phyloP scores from a whole-genome alignment of 495 filamentous ascomycete species.

The Penicillium canescens region DNA sequence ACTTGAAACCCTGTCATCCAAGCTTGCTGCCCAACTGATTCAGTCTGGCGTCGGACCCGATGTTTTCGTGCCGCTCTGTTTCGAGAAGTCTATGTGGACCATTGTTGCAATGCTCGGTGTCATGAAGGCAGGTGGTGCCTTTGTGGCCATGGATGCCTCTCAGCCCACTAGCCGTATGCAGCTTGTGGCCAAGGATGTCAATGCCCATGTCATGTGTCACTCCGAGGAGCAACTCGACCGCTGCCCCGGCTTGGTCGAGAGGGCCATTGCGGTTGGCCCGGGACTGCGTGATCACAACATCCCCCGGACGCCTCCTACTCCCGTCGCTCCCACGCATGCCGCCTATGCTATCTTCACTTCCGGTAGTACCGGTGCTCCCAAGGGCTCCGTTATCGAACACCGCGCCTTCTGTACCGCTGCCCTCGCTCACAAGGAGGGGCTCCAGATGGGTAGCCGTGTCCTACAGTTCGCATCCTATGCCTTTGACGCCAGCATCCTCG shows the following conservation, averaged over 20 bases:
- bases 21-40: slow-evolving; percentile 26
- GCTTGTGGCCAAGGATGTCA: slow-evolving; percentile 43
- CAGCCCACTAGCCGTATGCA: slow-evolving; percentile 49
- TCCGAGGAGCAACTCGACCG: slow-evolving; percentile 16
- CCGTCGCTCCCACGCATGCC: slow-evolving; percentile 13
- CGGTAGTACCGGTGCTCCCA: slow-evolving; percentile 39
- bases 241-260: slow-evolving; percentile 10
- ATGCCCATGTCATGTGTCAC: slow-evolving; percentile 26
- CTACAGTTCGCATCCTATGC: slow-evolving; percentile 46
- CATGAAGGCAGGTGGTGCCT: slow-evolving; percentile 34
- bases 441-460: slow-evolving; percentile 39
- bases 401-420: slow-evolving; percentile 20
- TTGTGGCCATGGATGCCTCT: slow-evolving; percentile 48
- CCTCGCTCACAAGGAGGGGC: slow-evolving; percentile 22
- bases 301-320: not conserved
- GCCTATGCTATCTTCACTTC: slow-evolving; percentile 39
- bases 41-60: slow-evolving; percentile 30
- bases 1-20: slow-evolving; percentile 34
- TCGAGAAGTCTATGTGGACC: slow-evolving; percentile 49
- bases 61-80: slow-evolving; percentile 41
- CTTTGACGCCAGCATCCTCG: slow-evolving; percentile 42
- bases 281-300: not conserved
- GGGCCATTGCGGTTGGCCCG: slow-evolving; percentile 15
- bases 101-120: slow-evolving; percentile 41
- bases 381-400: slow-evolving; percentile 35